Evolutionary conservation across 768 basidiomycete species (phyloP).

Genomic region (Xanthoconium purpureum): DNA sequence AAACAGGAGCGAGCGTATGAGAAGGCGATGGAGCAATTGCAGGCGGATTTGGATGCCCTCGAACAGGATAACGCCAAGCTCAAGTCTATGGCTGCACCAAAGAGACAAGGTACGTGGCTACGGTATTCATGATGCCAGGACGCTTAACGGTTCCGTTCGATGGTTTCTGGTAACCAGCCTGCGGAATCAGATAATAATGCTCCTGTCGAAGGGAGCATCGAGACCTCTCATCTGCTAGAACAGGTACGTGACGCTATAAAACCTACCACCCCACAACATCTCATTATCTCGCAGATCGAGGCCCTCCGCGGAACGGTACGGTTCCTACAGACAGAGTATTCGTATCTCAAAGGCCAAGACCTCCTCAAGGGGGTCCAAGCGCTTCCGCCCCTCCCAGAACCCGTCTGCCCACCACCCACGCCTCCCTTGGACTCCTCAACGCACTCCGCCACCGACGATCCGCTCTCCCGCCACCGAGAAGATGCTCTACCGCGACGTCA

Average conservation of each 20-base stretch:
- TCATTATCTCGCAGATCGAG: constrained; percentile 59
- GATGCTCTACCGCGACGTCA: constrained; percentile 83
- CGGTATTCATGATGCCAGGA: background rate
- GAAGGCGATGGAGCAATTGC: constrained; percentile 91
- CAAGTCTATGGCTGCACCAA: constrained; percentile 62
- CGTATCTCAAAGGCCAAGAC: constrained; percentile 90
- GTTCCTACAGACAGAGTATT: constrained; percentile 91
- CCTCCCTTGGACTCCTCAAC: constrained; percentile 67
- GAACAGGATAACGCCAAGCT: constrained; percentile 88
- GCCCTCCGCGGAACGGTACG: constrained; percentile 87
- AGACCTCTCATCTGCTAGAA: constrained; percentile 84
- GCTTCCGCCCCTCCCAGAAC: constrained; percentile 60
- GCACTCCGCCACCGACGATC: constrained; percentile 47
- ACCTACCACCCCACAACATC: background rate
- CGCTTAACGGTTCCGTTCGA: background rate
- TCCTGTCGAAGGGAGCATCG: constrained; percentile 74
- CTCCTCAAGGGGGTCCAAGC: constrained; percentile 78
- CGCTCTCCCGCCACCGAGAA: constrained; percentile 79
- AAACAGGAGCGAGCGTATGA: constrained; percentile 90
- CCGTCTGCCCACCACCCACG: constrained; percentile 49
- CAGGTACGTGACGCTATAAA: constrained; percentile 50
- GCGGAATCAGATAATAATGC: constrained; percentile 55
- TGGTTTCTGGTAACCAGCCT: constrained; percentile 47
- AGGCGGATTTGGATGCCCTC: constrained; percentile 79
- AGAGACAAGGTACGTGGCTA: constrained; percentile 60